These are phyloP conservation scores for Pugionium cornutum DNA, from an alignment of 345 rosid species.

Conservation along the genomic window DNA sequence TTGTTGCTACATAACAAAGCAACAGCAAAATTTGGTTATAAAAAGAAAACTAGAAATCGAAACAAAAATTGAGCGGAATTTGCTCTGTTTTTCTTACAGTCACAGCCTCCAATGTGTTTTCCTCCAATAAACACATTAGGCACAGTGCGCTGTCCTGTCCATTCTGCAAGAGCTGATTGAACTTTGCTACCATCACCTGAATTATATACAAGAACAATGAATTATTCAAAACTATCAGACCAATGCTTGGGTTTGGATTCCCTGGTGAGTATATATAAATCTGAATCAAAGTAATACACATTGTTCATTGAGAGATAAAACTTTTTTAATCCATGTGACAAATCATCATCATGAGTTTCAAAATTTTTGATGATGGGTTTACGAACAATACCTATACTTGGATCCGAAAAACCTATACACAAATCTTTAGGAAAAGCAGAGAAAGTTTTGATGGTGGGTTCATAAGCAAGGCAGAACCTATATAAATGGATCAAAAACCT, in stretches of 20 bases:
- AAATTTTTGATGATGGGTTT: background rate
- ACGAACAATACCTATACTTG: background rate
- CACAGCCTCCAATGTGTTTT: constrained; percentile 82
- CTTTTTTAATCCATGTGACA: too few species aligned
- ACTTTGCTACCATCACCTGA: constrained; percentile 66
- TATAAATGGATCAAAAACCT: background rate
- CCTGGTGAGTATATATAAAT: background rate
- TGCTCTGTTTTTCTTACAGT: constrained; percentile 43
- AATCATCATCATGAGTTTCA: background rate
- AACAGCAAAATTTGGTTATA: background rate
- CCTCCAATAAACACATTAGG: constrained; percentile 78
- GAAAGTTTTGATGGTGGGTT: too few species aligned
- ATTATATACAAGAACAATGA: background rate
- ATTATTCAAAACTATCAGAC: background rate
- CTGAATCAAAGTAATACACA: background rate
- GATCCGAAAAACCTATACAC: background rate
- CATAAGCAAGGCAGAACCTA: background rate
- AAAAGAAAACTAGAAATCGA: background rate
- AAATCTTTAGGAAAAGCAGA: background rate
- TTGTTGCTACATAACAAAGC: constrained; percentile 53
- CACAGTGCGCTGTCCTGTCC: constrained; percentile 72
- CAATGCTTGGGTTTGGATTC: background rate
- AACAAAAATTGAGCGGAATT: background rate
- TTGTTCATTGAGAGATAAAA: too few species aligned
- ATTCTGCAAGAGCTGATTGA: constrained; percentile 61